A percentile compares a stretch with the other conserved stretches of the same genome.
Evolutionary conservation across 148 eudicot species (phyloP).

Genomic region (Camellia sinensis): DNA sequence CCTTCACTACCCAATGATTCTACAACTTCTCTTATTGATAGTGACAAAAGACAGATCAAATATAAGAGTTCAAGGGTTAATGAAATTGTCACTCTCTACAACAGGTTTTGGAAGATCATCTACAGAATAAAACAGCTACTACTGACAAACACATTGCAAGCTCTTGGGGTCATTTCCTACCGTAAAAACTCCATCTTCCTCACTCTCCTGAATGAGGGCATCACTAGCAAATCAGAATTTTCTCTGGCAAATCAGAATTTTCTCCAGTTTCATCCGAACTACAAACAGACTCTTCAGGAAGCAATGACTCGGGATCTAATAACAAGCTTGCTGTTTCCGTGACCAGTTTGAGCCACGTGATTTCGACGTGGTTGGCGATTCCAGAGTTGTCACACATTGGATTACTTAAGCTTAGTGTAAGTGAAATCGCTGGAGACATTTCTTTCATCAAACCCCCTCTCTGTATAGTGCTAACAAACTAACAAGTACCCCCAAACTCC

Average conservation of each 20-base stretch:
- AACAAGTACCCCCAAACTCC: neutral
- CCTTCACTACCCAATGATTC: no score
- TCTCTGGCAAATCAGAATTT: constrained; percentile 9
- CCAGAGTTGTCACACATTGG: constrained; percentile 34
- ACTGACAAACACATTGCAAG: no score
- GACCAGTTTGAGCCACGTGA: constrained; percentile 36
- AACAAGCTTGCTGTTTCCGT: constrained; percentile 36
- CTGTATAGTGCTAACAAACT: neutral
- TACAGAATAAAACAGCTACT: no score
- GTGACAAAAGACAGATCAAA: no score
- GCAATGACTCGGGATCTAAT: constrained; percentile 24
- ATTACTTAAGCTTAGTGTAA: constrained; percentile 40
- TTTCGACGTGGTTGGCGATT: constrained; percentile 31
- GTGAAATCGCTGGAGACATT: constrained; percentile 37
- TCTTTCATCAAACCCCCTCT: constrained; percentile 37
- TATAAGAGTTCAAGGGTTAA: no score
- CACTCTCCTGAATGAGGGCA: constrained; percentile 28
- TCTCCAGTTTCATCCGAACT: constrained; percentile 14
- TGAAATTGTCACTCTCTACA: no score
- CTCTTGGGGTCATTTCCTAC: constrained; percentile 28
- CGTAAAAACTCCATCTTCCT: constrained; percentile 28
- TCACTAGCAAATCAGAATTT: constrained; percentile 20
- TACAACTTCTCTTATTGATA: no score
- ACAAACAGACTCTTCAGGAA: constrained; percentile 16
- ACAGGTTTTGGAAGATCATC: no score